phyloP scores from a whole-genome alignment of 257 asterid species.

The Ilex asprella region DNA sequence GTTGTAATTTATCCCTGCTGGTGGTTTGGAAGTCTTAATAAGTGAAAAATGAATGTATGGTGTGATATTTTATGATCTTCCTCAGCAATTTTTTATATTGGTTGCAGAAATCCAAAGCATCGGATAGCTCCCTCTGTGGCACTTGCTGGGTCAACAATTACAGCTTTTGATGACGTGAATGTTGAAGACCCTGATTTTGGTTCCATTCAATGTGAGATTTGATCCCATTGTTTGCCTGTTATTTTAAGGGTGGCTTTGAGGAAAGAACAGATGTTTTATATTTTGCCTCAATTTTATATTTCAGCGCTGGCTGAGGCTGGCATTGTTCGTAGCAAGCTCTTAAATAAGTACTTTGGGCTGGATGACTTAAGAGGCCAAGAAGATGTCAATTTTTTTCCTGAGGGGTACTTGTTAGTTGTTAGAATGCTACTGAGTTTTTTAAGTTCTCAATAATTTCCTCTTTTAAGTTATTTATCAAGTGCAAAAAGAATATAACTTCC shows the following conservation, averaged over 20 bases:
- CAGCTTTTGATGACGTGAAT: slow-evolving; percentile 76
- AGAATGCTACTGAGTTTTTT: background rate
- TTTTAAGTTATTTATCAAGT: no score
- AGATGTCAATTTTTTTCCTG: slow-evolving; percentile 44
- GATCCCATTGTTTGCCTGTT: slow-evolving; percentile 7
- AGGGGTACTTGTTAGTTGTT: slow-evolving; percentile 40
- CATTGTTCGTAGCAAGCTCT: slow-evolving; percentile 70
- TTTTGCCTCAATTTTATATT: slow-evolving; percentile 12
- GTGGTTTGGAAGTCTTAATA: background rate
- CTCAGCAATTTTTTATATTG: slow-evolving; percentile 14
- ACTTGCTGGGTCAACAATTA: slow-evolving; percentile 58
- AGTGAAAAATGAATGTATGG: background rate
- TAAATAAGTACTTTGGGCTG: slow-evolving; percentile 21
- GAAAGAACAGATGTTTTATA: slow-evolving; percentile 9
- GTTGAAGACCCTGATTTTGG: slow-evolving; percentile 79
- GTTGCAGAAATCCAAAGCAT: slow-evolving; percentile 51
- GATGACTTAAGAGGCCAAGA: slow-evolving; percentile 26
- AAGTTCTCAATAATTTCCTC: background rate
- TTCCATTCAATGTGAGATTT: slow-evolving; percentile 61
- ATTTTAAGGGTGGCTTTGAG: slow-evolving; percentile 1
- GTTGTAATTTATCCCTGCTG: slow-evolving; percentile 26
- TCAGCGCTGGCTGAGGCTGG: slow-evolving; percentile 93
- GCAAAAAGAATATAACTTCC: no score
- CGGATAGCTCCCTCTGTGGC: slow-evolving; percentile 54
- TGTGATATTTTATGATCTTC: slow-evolving; percentile 5